phyloP scores from a whole-genome alignment of 2,329 filamentous ascomycete species.

The Didymella pomorum region DNA sequence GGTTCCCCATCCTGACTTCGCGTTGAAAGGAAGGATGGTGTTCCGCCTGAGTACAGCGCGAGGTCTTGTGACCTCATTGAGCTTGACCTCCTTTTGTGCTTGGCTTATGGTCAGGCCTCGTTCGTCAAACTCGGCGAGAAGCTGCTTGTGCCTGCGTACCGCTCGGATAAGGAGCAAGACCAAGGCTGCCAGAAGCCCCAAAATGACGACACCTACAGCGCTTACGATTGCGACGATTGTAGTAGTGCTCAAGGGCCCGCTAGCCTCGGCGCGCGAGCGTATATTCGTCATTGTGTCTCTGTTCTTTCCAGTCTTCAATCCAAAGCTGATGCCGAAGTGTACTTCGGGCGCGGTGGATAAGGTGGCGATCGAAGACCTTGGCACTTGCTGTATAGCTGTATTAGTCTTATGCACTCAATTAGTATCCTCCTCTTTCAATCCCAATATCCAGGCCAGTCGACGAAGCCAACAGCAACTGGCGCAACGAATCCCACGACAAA shows the following conservation, averaged over 20 bases:
- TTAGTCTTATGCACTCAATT: constrained; percentile 8
- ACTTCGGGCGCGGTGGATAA: background rate
- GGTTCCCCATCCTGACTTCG: constrained; percentile 52
- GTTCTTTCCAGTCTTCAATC: background rate
- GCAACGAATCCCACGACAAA: constrained; percentile 29
- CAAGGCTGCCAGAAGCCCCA: constrained; percentile 36
- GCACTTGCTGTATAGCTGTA: constrained; percentile 4
- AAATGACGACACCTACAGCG: constrained; percentile 36
- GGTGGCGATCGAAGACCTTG: background rate
- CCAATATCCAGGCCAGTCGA: constrained; percentile 8
- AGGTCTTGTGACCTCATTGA: constrained; percentile 34
- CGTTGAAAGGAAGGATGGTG: constrained; percentile 46
- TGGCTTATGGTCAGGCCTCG: constrained; percentile 41
- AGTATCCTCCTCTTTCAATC: constrained; percentile 31
- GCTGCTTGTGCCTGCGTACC: constrained; percentile 38
- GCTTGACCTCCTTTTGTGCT: constrained; percentile 29
- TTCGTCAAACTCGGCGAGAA: constrained; percentile 45
- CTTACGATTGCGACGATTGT: constrained; percentile 36
- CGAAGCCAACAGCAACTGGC: constrained; percentile 26
- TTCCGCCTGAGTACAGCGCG: constrained; percentile 45
- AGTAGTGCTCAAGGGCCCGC: constrained; percentile 33
- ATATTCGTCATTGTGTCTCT: constrained; percentile 20
- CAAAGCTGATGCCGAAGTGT: background rate
- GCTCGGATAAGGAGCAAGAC: constrained; percentile 40
- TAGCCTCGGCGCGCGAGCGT: constrained; percentile 18